A percentile compares a stretch with the other conserved stretches of the same genome.
These are phyloP conservation scores for Barbarea vulgaris DNA, from an alignment of 345 rosid species.

Conservation along the genomic window DNA sequence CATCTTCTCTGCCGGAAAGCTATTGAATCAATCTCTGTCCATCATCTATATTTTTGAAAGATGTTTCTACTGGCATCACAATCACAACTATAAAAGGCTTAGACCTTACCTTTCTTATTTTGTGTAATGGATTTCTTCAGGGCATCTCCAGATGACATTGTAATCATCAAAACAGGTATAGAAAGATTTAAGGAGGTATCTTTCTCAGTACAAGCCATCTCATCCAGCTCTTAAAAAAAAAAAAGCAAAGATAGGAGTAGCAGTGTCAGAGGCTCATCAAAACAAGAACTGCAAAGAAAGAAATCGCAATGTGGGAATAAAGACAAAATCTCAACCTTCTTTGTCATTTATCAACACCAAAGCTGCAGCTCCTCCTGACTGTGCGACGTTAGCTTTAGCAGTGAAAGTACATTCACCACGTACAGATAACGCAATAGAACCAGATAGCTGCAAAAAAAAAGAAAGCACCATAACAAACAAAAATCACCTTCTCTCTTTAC, in stretches of 20 bases:
- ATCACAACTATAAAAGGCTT: not conserved
- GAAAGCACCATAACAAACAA: not conserved
- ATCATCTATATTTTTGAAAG: not conserved
- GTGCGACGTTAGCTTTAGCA: slow-evolving; percentile 72
- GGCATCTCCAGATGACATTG: slow-evolving; percentile 65
- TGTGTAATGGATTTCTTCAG: slow-evolving; percentile 55
- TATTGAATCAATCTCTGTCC: not conserved
- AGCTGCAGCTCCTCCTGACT: slow-evolving; percentile 78
- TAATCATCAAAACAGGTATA: slow-evolving; percentile 73
- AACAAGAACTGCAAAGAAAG: not conserved
- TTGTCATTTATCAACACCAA: slow-evolving; percentile 73
- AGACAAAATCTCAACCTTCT: slow-evolving; percentile 58
- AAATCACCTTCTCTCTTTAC: not conserved
- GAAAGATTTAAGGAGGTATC: slow-evolving; percentile 53
- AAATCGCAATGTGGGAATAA: not conserved
- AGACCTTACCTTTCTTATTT: slow-evolving; percentile 44
- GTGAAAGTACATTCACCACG: slow-evolving; percentile 88
- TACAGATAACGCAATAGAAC: slow-evolving; percentile 59
- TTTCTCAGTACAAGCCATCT: slow-evolving; percentile 72
- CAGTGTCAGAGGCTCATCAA: slow-evolving; percentile 17
- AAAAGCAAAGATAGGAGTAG: slow-evolving; percentile 13
- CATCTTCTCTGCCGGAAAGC: not conserved
- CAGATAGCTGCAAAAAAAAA: slow-evolving; percentile 57
- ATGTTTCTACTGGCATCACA: not conserved
- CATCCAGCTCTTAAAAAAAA: slow-evolving; percentile 53